Percentiles rank a stretch among this genome's conserved stretches.
phyloP scores from a whole-genome alignment of 2,329 filamentous ascomycete species.

The Xylaria sp. region DNA sequence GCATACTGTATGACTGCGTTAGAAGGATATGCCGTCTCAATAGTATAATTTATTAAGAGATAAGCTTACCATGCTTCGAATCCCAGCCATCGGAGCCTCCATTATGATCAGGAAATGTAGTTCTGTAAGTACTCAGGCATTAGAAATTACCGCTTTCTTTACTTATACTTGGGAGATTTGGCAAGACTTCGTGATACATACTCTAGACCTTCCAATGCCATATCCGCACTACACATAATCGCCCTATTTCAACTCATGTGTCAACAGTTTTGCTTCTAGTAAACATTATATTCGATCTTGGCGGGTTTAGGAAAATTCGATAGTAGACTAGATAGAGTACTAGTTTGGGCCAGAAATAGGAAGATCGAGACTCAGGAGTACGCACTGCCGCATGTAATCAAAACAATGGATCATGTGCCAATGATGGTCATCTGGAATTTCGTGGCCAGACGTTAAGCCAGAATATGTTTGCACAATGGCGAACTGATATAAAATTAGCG shows the following conservation, averaged over 20 bases:
- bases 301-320: neutral
- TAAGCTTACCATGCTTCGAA: constrained; percentile 56
- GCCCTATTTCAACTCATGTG: constrained; percentile 40
- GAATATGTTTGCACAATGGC: constrained; percentile 59
- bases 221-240: constrained; percentile 60
- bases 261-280: neutral
- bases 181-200: neutral
- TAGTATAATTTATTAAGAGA: no score
- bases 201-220: constrained; percentile 56
- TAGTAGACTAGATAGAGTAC: no score
- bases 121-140: constrained; percentile 37
- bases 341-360: no score
- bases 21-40: neutral
- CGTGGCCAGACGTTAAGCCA: constrained; percentile 53
- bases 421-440: constrained; percentile 57
- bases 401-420: constrained; percentile 63
- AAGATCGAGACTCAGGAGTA: no score
- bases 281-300: neutral
- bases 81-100: constrained; percentile 61
- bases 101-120: constrained; percentile 60
- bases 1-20: constrained; percentile 51
- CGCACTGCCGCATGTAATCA: constrained; percentile 58
- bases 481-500: constrained; percentile 42
- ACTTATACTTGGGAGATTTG: neutral
- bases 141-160: neutral